phyloP scores from a whole-genome alignment of 108 stramenopile genomes.

The Hondaea fermentalgiana region DNA sequence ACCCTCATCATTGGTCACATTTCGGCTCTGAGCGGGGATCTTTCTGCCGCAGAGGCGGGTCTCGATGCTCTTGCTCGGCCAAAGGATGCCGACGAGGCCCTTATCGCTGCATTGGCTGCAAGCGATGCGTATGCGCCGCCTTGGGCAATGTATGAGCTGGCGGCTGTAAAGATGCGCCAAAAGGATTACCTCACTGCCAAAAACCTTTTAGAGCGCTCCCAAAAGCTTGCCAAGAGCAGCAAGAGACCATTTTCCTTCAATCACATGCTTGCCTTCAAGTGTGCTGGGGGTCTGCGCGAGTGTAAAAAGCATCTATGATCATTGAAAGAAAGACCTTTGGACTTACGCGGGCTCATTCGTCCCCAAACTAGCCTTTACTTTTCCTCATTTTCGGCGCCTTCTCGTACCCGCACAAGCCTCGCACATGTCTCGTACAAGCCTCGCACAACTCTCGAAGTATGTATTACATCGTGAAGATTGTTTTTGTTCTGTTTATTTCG shows the following conservation, averaged over 20 bases:
- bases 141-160: background rate
- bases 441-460: too few relatives aligned
- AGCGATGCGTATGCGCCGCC: background rate
- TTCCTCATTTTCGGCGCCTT: too few relatives aligned
- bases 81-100: background rate
- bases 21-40: background rate
- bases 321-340: too few relatives aligned
- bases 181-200: background rate
- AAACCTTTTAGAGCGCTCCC: background rate
- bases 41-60: background rate
- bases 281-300: background rate
- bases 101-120: background rate
- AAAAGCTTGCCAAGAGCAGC: background rate
- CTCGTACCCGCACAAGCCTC: too few relatives aligned
- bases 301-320: background rate
- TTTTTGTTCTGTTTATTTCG: too few relatives aligned
- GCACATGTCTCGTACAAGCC: too few relatives aligned
- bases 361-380: too few relatives aligned
- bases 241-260: background rate
- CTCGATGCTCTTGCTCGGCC: background rate
- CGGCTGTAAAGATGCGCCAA: background rate
- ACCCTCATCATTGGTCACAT: background rate
- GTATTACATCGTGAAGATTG: too few relatives aligned
- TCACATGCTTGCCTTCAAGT: background rate
- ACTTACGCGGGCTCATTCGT: too few relatives aligned